Percentiles rank a stretch among this genome's conserved stretches.
These are phyloP conservation scores for Venturia pyrina DNA, from an alignment of 2,329 filamentous ascomycete species.

Conservation along the genomic window DNA sequence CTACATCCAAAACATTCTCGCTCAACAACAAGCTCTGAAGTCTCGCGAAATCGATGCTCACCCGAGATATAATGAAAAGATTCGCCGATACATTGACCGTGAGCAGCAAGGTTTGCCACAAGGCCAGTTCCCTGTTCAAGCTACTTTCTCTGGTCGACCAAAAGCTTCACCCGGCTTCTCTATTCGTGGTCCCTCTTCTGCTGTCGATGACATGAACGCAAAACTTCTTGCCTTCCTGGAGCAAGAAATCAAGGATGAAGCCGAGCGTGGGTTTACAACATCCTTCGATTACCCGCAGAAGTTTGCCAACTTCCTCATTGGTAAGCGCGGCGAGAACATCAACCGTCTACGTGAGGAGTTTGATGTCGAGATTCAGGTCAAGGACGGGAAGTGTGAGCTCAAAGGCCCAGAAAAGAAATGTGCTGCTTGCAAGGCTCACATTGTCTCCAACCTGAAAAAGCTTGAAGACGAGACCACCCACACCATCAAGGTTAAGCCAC, in stretches of 20 bases:
- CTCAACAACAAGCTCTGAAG: constrained; percentile 45
- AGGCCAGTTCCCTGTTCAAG: constrained; percentile 47
- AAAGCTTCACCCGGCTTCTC: constrained; percentile 53
- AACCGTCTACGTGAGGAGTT: constrained; percentile 59
- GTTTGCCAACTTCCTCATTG: constrained; percentile 76
- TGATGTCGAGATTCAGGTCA: constrained; percentile 73
- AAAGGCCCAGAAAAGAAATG: constrained; percentile 95
- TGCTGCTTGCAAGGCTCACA: constrained; percentile 74
- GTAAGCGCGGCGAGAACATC: constrained; percentile 57
- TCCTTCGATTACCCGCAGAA: constrained; percentile 93
- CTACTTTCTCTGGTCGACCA: constrained; percentile 36
- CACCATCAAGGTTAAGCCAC: constrained; percentile 78
- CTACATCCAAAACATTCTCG: constrained; percentile 43
- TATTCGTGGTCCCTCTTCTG: constrained; percentile 65
- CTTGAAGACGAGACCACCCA: constrained; percentile 87
- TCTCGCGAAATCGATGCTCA: constrained; percentile 45
- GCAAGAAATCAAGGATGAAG: constrained; percentile 84
- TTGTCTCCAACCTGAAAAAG: constrained; percentile 66
- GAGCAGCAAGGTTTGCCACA: constrained; percentile 41
- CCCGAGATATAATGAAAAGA: constrained; percentile 54
- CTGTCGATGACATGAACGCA: constrained; percentile 59
- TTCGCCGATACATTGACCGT: constrained; percentile 47
- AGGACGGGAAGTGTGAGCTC: constrained; percentile 88
- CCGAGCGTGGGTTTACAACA: constrained; percentile 79
- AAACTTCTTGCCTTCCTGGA: constrained; percentile 73